phyloP scores from a whole-genome alignment of 2,329 filamentous ascomycete species.

The Colletotrichum brevisporum region DNA sequence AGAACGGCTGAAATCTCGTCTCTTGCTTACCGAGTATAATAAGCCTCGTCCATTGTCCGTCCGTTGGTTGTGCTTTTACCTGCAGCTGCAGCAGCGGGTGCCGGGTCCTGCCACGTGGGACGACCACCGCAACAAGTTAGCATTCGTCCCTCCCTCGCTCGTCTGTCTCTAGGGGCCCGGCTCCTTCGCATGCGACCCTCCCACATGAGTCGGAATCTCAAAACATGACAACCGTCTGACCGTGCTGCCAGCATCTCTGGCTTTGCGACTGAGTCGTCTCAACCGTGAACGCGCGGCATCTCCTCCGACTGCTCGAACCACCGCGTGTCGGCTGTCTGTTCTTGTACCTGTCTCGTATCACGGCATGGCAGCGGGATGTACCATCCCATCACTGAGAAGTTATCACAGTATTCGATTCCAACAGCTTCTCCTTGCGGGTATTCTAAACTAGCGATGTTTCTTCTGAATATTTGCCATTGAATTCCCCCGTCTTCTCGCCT shows the following conservation, averaged over 20 bases:
- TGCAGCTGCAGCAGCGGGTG: background rate
- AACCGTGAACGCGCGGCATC: constrained; percentile 14
- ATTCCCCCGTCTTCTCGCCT: no score
- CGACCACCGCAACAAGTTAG: background rate
- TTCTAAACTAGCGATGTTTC: background rate
- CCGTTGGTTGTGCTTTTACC: background rate
- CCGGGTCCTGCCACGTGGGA: constrained; percentile 28
- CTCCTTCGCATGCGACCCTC: background rate
- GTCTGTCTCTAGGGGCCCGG: background rate
- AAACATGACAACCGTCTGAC: background rate
- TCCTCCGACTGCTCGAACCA: background rate
- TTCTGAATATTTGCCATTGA: background rate
- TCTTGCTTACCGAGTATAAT: background rate
- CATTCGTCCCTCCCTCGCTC: background rate
- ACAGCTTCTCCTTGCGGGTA: constrained; percentile 11
- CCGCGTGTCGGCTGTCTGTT: background rate
- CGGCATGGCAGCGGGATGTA: background rate
- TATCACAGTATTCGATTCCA: background rate
- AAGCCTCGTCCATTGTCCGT: background rate
- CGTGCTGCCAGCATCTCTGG: background rate
- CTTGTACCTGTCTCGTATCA: background rate
- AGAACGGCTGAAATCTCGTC: constrained; percentile 8
- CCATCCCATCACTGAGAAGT: background rate
- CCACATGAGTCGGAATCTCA: constrained; percentile 17
- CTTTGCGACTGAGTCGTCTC: constrained; percentile 11